Percentiles rank a stretch among this genome's conserved stretches.
These are phyloP conservation scores for Acanthamoeba sp. DNA, from an alignment of 208 protist species.

Conservation along the genomic window DNA sequence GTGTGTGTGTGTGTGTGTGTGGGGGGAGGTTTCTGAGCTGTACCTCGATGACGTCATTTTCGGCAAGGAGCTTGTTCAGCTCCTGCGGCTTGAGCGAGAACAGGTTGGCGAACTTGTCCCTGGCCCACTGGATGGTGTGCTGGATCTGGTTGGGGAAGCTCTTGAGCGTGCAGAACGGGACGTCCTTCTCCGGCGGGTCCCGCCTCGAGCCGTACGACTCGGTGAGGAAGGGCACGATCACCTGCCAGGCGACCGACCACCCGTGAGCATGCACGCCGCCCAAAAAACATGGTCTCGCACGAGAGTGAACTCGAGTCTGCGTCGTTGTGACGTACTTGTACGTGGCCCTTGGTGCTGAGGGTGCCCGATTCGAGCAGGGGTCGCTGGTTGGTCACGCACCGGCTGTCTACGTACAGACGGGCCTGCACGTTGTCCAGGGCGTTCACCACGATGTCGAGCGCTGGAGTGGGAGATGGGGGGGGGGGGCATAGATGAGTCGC, in stretches of 20 bases:
- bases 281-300: too few species aligned
- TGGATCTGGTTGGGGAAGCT: conserved; percentile 99
- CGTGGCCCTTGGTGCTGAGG: conserved; percentile 98
- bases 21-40: background rate
- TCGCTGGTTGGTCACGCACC: conserved; percentile 87
- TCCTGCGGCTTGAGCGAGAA: conserved; percentile 88
- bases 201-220: conserved; percentile 98
- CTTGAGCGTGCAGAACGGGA: conserved; percentile 99
- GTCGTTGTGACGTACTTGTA: conserved; percentile 98
- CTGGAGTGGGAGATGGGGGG: too few species aligned
- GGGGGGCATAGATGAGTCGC: too few species aligned
- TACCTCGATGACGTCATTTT: conserved; percentile 84
- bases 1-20: background rate
- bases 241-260: background rate
- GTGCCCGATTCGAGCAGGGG: conserved; percentile 99
- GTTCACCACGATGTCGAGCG: conserved; percentile 96
- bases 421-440: conserved; percentile 99
- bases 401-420: conserved; percentile 87
- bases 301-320: too few species aligned
- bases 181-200: conserved; percentile 98
- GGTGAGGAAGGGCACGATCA: conserved; percentile 97
- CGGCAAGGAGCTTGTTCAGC: conserved; percentile 85
- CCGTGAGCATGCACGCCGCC: background rate
- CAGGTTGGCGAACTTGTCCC: conserved; percentile 90
- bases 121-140: conserved; percentile 96